These are phyloP conservation scores for Penicillium sp. DNA, from an alignment of 2,329 filamentous ascomycete genomes.

Conservation along the genomic window DNA sequence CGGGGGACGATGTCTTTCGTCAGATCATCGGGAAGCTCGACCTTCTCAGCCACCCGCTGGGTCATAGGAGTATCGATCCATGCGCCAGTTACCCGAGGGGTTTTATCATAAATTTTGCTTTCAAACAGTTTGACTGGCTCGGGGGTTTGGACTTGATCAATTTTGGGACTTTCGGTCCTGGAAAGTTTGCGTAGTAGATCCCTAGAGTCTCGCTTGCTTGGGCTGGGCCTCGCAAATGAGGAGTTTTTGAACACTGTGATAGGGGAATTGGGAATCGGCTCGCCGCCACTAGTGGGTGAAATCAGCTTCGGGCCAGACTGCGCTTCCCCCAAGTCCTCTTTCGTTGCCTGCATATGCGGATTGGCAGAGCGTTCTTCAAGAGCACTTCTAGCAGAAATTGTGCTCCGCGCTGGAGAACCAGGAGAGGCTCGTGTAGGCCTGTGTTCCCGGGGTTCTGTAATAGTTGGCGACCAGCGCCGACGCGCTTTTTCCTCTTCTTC, in stretches of 20 bases:
- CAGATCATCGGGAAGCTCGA: conserved; percentile 21
- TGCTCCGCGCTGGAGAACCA: conserved; percentile 28
- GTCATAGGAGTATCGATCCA: conserved; percentile 49
- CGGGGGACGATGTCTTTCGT: conserved; percentile 24
- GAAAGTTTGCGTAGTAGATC: conserved; percentile 44
- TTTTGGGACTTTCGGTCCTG: conserved; percentile 36
- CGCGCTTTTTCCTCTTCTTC: conserved; percentile 10
- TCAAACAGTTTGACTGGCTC: conserved; percentile 30
- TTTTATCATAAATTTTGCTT: conserved; percentile 39
- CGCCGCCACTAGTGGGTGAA: conserved; percentile 19
- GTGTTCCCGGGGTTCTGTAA: conserved; percentile 25
- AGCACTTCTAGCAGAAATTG: conserved; percentile 18
- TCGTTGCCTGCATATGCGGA: conserved; percentile 8
- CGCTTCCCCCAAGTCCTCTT: conserved; percentile 8
- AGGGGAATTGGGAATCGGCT: conserved; percentile 38
- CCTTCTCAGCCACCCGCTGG: conserved; percentile 25
- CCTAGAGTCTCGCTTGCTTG: conserved; percentile 35
- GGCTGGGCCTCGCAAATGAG: conserved; percentile 27
- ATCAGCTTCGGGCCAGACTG: conserved; percentile 13
- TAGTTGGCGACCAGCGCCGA: conserved; percentile 16
- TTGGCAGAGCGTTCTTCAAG: conserved; percentile 23
- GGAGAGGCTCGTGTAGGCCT: conserved; percentile 29
- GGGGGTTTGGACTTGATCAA: conserved; percentile 32
- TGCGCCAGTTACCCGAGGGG: conserved; percentile 44
- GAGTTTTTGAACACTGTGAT: conserved; percentile 36